Conservation (phyloP, 2,329 filamentous ascomycete genomes). For the Cytospora schulzeri region DNA sequence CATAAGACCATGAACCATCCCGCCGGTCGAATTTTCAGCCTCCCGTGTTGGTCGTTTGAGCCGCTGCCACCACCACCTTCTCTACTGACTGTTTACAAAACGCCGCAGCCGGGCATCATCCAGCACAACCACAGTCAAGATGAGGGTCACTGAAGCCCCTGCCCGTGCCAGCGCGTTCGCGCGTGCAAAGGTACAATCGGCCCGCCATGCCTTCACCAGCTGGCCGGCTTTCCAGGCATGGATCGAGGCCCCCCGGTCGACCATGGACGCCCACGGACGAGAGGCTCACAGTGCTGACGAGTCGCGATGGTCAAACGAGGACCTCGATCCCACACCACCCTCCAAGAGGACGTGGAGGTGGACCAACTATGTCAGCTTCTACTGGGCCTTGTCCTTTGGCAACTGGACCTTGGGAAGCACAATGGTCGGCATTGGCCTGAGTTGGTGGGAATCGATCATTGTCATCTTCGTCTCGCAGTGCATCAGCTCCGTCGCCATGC, state of each 20-base stretch:
- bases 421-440: conserved; percentile 44
- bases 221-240: conserved; percentile 14
- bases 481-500: conserved; percentile 46
- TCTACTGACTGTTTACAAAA: not conserved
- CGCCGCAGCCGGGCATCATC: not conserved
- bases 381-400: conserved; percentile 42
- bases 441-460: conserved; percentile 48
- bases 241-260: conserved; percentile 18
- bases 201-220: conserved; percentile 20
- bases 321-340: conserved; percentile 41
- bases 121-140: not conserved
- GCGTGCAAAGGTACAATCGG: conserved; percentile 11
- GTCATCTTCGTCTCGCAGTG: conserved; percentile 47
- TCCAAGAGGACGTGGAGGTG: conserved; percentile 43
- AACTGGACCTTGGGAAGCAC: conserved; percentile 45
- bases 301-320: conserved; percentile 27
- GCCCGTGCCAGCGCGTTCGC: conserved; percentile 14
- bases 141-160: conserved; percentile 18
- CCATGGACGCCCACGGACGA: conserved; percentile 14
- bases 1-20: not conserved
- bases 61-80: not conserved
- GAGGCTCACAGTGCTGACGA: not conserved
- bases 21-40: not conserved
- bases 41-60: not conserved
- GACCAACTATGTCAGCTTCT: conserved; percentile 45